Evolutionary conservation across 805 yeast genomes (phyloP), one percentile per base, ranked within the genome.

Genomic region (Myxozyma lipomycoides): DNA sequence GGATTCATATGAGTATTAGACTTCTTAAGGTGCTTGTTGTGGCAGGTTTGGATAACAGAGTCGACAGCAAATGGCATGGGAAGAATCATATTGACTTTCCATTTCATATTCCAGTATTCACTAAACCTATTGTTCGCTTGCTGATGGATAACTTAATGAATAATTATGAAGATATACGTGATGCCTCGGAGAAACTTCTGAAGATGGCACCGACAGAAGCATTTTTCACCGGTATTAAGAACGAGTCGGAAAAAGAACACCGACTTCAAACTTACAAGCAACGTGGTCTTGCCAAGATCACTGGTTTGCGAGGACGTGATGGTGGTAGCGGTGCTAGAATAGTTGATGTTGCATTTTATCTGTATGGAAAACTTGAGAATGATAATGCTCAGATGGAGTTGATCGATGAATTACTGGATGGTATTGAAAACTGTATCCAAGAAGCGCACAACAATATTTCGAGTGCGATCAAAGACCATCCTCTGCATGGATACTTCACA

Each of bases 261-360:
- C 7, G 15, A 6, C 15, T 35, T 6, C 19, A 7, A 6, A 17
- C 38, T 9, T 35, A 35, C 19, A 17, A 10, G 18, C 19, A 10
- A 7, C 15, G 19, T 9, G 52, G 60, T 61, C 9, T 52, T 49
- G 6, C 26, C 32, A 24, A 70, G 58, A 44, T 71, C 68, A 9
- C 67, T 50, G 62, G 70, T 48, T 45, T 70, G 68, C 64, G 69
- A 66, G 80, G 83, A 35, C 79, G 89, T 47, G 79, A 75, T 51
- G 82, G 86, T 40, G 96, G 89, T 52, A 83, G 86, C 22, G 96
- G 90, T 6, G 89, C 95, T 0, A 76, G 81, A 36, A 70, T 82
- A 15, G 69, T 84, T 25, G 79, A 78, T 61, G 75, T 81, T 61
- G 52, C 83, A 18, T 73, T 73, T 43, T 56, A 59, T 50, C 61